These are phyloP conservation scores for Phoenix dactylifera DNA, from an alignment of 176 grass and related monocot species.

Conservation along the genomic window DNA sequence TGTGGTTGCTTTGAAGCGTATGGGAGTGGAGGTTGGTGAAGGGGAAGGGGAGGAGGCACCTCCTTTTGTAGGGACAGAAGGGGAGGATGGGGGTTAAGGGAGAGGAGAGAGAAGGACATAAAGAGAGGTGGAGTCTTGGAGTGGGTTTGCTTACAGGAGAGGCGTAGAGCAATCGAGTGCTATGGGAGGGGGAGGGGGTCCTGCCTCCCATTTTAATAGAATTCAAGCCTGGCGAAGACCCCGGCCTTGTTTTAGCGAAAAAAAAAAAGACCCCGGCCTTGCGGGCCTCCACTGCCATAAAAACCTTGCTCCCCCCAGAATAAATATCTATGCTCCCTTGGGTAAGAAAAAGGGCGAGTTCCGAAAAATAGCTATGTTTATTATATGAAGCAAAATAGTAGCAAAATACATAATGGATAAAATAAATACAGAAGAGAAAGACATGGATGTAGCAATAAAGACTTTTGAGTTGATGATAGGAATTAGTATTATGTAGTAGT, in stretches of 20 bases:
- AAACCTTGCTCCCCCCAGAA: not conserved
- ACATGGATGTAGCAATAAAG: too few species aligned
- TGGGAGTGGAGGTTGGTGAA: not conserved
- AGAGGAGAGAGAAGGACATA: slow-evolving; percentile 4
- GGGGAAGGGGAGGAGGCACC: not conserved
- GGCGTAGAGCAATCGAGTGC: slow-evolving; percentile 4
- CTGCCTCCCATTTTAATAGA: not conserved
- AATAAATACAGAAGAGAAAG: too few species aligned
- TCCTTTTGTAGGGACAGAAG: slow-evolving; percentile 40
- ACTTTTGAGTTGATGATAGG: too few species aligned
- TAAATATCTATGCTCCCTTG: not conserved
- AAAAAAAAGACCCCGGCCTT: not conserved
- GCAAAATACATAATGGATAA: too few species aligned
- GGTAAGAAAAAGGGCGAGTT: too few species aligned
- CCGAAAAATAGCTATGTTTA: too few species aligned
- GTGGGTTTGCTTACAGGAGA: slow-evolving; percentile 32
- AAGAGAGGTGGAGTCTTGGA: slow-evolving; percentile 37
- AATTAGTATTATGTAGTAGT: too few species aligned
- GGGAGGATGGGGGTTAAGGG: not conserved
- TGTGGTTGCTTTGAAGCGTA: too few species aligned
- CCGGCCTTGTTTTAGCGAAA: not conserved
- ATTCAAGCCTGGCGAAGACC: not conserved
- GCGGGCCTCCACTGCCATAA: not conserved
- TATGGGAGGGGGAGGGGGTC: not conserved
- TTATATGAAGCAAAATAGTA: too few species aligned